phyloP scores from a whole-genome alignment of 2,329 filamentous ascomycete genomes.

The Camillea tinctor region DNA sequence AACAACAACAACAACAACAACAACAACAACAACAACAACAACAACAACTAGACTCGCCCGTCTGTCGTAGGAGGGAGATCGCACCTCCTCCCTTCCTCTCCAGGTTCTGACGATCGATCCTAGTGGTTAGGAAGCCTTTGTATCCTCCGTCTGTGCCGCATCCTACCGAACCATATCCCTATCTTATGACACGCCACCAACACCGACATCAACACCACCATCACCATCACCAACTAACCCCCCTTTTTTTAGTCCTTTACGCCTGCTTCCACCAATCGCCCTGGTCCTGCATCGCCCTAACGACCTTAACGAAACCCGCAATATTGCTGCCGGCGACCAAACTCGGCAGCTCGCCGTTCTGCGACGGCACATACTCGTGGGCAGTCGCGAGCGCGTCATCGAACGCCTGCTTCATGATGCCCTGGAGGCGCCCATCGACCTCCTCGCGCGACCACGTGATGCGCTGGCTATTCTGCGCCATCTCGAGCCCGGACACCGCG shows the following conservation, averaged over 20 bases:
- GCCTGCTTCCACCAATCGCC: slow-evolving; percentile 78
- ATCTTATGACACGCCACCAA: no score
- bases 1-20: no score
- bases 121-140: no score
- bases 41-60: not conserved
- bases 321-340: slow-evolving; percentile 95
- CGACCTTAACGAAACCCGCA: slow-evolving; percentile 96
- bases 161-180: no score
- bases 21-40: no score
- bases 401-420: slow-evolving; percentile 94
- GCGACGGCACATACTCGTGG: slow-evolving; percentile 72
- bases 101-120: no score
- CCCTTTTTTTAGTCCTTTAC: not conserved
- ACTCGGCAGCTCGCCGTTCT: slow-evolving; percentile 82
- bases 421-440: slow-evolving; percentile 87
- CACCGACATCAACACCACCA: no score
- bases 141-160: no score
- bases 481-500: slow-evolving; percentile 94
- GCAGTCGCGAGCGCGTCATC: slow-evolving; percentile 84
- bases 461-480: slow-evolving; percentile 93
- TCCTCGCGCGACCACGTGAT: slow-evolving; percentile 84
- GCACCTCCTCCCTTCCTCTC: no score
- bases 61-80: slow-evolving; percentile 1
- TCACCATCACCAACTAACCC: not conserved
- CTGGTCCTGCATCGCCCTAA: slow-evolving; percentile 90